Percentiles rank a stretch among this genome's conserved stretches.
phyloP scores from a whole-genome alignment of 2,329 filamentous ascomycete genomes.

The Macroventuria anomochaeta region DNA sequence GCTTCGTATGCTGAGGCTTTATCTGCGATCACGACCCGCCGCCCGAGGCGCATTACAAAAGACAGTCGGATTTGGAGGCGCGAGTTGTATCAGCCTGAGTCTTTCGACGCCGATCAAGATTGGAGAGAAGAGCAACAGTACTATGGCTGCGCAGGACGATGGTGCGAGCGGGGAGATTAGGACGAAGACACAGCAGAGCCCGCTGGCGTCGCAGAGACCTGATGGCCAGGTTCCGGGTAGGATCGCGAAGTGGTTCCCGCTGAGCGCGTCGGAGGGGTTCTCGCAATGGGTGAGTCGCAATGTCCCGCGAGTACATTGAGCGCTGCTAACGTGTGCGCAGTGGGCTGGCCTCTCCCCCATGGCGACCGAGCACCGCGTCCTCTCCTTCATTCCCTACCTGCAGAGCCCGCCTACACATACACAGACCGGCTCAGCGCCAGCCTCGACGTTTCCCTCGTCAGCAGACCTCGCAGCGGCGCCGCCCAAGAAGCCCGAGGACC shows the following conservation, averaged over 20 bases:
- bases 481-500: constrained; percentile 41
- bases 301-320: neutral
- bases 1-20: constrained; percentile 46
- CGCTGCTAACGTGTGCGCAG: constrained; percentile 9
- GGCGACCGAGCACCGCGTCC: constrained; percentile 84
- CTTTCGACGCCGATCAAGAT: constrained; percentile 39
- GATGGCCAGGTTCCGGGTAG: constrained; percentile 43
- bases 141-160: constrained; percentile 37
- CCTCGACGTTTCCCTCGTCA: constrained; percentile 51
- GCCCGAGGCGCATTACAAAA: constrained; percentile 31
- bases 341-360: constrained; percentile 86
- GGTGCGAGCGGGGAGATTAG: constrained; percentile 32
- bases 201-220: constrained; percentile 57
- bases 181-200: constrained; percentile 52
- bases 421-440: constrained; percentile 64
- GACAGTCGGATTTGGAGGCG: constrained; percentile 41
- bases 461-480: constrained; percentile 49
- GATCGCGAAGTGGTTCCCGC: constrained; percentile 69
- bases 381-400: constrained; percentile 84
- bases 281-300: constrained; percentile 78
- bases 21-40: constrained; percentile 24
- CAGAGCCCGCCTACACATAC: constrained; percentile 72
- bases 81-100: constrained; percentile 39
- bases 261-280: constrained; percentile 90
- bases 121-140: constrained; percentile 32